Conservation (phyloP, 2,329 filamentous ascomycete genomes). For the Teratosphaeriaceae sp. region DNA sequence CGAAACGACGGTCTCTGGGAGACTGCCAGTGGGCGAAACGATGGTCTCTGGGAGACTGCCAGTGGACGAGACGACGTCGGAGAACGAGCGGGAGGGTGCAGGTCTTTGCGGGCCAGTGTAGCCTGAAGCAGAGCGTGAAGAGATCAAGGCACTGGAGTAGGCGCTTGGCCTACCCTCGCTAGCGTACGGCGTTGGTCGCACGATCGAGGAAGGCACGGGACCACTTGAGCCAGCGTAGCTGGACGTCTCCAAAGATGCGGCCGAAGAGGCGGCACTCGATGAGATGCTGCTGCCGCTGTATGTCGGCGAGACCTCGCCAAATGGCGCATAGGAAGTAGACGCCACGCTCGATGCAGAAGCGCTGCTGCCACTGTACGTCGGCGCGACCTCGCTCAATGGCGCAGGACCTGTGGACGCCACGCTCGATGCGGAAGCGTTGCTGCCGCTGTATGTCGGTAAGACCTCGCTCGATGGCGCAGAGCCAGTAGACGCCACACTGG, state of each 20-base stretch:
- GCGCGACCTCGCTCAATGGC: background rate
- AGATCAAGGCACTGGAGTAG: background rate
- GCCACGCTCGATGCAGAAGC: too few relatives aligned
- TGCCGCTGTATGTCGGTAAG: background rate
- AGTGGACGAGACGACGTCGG: background rate
- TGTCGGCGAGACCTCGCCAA: background rate
- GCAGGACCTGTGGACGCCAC: background rate
- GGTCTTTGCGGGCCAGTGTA: constrained; percentile 1
- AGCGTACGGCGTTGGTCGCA: constrained; percentile 1
- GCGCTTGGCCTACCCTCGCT: background rate
- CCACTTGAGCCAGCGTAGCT: constrained; percentile 11
- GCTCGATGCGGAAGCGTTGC: background rate
- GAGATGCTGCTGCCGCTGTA: background rate
- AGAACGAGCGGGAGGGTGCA: background rate
- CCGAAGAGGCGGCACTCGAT: background rate
- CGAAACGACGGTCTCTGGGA: constrained; percentile 1
- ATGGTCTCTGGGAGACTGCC: background rate
- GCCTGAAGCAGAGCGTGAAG: constrained; percentile 2
- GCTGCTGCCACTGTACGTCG: background rate
- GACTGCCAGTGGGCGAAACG: background rate
- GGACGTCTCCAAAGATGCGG: background rate
- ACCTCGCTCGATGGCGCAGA: background rate
- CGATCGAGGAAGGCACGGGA: constrained; percentile 1
- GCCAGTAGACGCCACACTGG: constrained; percentile 1
- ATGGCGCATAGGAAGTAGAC: background rate